Percentiles rank a stretch among this genome's conserved stretches.
These are phyloP conservation scores for Rhodotorula sphaerocarpa DNA, from an alignment of 768 basidiomycete genomes.

Conservation along the genomic window DNA sequence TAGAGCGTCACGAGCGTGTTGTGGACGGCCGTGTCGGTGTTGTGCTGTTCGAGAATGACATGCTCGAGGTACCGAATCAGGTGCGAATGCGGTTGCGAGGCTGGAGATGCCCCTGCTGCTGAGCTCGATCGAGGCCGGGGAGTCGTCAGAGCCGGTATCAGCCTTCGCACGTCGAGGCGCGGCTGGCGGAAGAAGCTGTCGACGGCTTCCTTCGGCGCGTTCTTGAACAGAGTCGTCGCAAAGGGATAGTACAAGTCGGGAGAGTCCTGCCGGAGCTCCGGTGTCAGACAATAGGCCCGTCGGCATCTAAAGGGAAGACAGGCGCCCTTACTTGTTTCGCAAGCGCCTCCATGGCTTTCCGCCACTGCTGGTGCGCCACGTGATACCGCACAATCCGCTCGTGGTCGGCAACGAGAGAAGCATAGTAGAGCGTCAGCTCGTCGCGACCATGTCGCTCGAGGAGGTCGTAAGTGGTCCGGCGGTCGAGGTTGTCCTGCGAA, in stretches of 20 bases:
- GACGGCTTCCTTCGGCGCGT: conserved; percentile 79
- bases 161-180: conserved; percentile 66
- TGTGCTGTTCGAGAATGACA: conserved; percentile 69
- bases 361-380: conserved; percentile 55
- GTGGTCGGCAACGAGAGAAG: conserved; percentile 68
- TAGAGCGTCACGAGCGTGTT: conserved; percentile 87
- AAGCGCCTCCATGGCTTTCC: conserved; percentile 23
- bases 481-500: conserved; percentile 72
- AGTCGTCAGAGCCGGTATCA: conserved; percentile 80
- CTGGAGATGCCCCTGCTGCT: conserved; percentile 42
- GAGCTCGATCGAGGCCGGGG: conserved; percentile 61
- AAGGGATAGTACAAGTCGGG: conserved; percentile 88
- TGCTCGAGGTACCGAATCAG: conserved; percentile 82
- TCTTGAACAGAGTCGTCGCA: conserved; percentile 73
- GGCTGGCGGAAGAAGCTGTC: conserved; percentile 85
- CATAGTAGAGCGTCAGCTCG: conserved; percentile 85
- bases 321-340: conserved; percentile 18
- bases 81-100: conserved; percentile 44
- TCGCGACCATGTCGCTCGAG: conserved; percentile 87
- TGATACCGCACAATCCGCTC: conserved; percentile 82
- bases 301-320: background rate
- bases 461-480: conserved; percentile 77
- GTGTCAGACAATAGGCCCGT: background rate
- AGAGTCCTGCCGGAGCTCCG: conserved; percentile 52
- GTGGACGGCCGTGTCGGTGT: conserved; percentile 77